Conservation (phyloP, 345 rosid genomes). For the Aurinia saxatilis region DNA sequence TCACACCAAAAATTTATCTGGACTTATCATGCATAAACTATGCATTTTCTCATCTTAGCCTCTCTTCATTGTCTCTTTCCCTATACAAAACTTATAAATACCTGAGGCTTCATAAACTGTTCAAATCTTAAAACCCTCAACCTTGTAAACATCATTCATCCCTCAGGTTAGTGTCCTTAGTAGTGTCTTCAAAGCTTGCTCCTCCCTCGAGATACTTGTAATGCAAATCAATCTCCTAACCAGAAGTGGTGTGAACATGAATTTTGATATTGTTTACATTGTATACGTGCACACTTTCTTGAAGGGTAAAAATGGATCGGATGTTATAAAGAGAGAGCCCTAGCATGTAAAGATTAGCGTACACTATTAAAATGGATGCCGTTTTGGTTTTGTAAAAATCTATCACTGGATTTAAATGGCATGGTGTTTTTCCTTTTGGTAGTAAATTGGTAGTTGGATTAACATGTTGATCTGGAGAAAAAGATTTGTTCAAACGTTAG, state of each 20-base stretch:
- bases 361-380: too few species aligned
- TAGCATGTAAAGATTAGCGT: too few species aligned
- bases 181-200: not conserved
- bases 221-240: not conserved
- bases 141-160: not conserved
- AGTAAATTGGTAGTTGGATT: too few species aligned
- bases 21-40: too few species aligned
- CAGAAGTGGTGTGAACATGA: not conserved
- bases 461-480: slow-evolving; percentile 66
- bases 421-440: too few species aligned
- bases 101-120: not conserved
- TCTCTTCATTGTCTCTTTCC: slow-evolving; percentile 11
- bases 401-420: too few species aligned
- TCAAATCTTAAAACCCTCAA: slow-evolving; percentile 4
- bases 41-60: not conserved
- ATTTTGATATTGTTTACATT: too few species aligned
- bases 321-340: too few species aligned
- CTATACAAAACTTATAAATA: not conserved
- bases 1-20: too few species aligned
- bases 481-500: slow-evolving; percentile 47
- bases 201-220: slow-evolving; percentile 17
- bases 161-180: not conserved
- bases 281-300: too few species aligned
- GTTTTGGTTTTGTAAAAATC: too few species aligned
- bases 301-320: too few species aligned